Base-by-base conservation (phyloP, 129 eudicot species). In the Silybum marianum region DNA sequence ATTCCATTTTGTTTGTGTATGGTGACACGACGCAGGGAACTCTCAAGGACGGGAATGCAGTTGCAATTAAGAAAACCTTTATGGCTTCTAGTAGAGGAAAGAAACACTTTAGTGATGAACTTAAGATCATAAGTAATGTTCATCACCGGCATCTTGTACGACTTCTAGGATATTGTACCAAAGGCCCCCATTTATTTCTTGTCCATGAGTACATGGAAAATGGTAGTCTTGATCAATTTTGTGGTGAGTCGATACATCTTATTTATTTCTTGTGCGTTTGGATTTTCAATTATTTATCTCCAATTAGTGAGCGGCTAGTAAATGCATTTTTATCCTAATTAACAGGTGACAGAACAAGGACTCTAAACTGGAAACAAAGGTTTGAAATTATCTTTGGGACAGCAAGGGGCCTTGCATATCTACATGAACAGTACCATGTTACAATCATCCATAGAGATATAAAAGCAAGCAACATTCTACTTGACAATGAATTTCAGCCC, bases 371-470 rank as follows among this genome's bases (percentile, higher is more conserved):
- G 97, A 86, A 77, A 62, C 88, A 92, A 63, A 79, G 94, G 76
- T 86, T 83, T 79, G 90, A 83, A 46, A 88, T 92, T 18, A 90
- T 90, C 24, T 86, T 83, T 81, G 94, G 94, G 67, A 85, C 74
- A 19, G 94, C 94, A 25, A 85, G 87, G 30, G 97, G 97, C 18
- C 92, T 92, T 74, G 97, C 97, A 9, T 92, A 92, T 82, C 80
- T 92, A 74, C 94, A 90, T n/a, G 94, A 92, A 30, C 91, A 92
- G 21, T 92, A 80, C 74, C 97, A 92, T 72, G 93, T 92, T 1
- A 78, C 82, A n/a, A 90, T 92, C 87, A 87, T 92, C 82, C 97
- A 92, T 80, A 76, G 97, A 82, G 90, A 90, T 80, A 87, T 92
- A 28, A 92, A 92, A 85, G 82, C 94, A 0, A 83, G 94, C 80